These are phyloP conservation scores for Ciborinia camelliae DNA, from an alignment of 2,329 filamentous ascomycete genomes.

Conservation along the genomic window DNA sequence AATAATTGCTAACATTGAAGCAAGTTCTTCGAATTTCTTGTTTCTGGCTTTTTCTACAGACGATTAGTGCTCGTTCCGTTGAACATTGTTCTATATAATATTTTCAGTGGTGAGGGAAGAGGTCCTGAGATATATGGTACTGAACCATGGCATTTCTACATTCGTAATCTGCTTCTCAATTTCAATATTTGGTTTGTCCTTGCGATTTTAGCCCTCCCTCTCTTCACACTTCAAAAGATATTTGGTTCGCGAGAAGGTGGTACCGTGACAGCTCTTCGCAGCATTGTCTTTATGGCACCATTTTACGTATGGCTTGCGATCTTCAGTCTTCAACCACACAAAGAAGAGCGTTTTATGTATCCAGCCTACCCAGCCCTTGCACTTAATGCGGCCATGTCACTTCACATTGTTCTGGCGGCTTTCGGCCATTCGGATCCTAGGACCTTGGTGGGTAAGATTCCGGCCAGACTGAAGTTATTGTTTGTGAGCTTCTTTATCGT, in stretches of 20 bases:
- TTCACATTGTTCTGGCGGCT: conserved; percentile 75
- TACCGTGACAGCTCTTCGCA: conserved; percentile 68
- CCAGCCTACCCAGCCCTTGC: conserved; percentile 88
- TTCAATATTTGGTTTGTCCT: conserved; percentile 94
- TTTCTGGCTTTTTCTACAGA: conserved; percentile 84
- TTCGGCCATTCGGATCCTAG: conserved; percentile 68
- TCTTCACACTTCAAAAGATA: conserved; percentile 71
- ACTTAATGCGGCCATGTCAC: conserved; percentile 79
- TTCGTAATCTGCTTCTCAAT: conserved; percentile 86
- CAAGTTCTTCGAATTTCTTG: conserved; percentile 62
- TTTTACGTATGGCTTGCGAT: conserved; percentile 95
- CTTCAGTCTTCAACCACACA: conserved; percentile 90
- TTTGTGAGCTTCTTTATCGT: conserved; percentile 59
- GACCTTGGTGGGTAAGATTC: conserved; percentile 66
- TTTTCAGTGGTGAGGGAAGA: conserved; percentile 72
- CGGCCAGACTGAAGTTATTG: conserved; percentile 68
- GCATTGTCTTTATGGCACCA: conserved; percentile 72
- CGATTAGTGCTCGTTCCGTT: conserved; percentile 74
- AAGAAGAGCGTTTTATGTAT: conserved; percentile 99
- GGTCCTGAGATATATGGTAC: conserved; percentile 93
- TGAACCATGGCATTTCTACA: conserved; percentile 95
- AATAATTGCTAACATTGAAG: conserved; percentile 32
- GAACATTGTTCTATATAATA: conserved; percentile 95
- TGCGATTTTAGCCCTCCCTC: conserved; percentile 68
- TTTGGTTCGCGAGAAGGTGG: conserved; percentile 53